Base-by-base conservation (phyloP, 2,329 filamentous ascomycete genomes). In the Orbilia blumenaviensis region DNA sequence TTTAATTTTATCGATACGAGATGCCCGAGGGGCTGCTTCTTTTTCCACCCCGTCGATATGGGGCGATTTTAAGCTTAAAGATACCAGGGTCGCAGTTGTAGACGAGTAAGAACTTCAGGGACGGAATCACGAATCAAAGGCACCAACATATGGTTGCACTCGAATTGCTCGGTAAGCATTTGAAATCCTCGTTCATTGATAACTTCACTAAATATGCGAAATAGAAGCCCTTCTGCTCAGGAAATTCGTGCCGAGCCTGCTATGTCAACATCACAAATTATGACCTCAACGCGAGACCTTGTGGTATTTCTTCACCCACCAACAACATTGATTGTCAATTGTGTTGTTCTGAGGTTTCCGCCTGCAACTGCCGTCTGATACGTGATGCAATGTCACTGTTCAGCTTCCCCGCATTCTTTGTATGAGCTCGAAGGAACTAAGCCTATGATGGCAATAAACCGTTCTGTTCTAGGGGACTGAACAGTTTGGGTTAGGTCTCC, bases 1-100 rank as follows among this genome's bases (percentile, higher is more conserved):
- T 71, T 71, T 71, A 72, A 64, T 58, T 64, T 69, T 72, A 38
- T 72, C 67, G 67, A 72, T 64, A 72, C 67, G 67, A 72, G 67
- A n/a, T 12, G 52, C 52, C 52, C 32, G 52, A 38, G 8, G 21
- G 52, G 52, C 16, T 54, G 48, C 48, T 36, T 34, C 23, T 38
- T 56, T 56, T 54, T n/a, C n/a, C n/a, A n/a, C n/a, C n/a, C n/a
- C n/a, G n/a, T n/a, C 27, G 32, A 56, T 56, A 56, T 56, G 52
- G 52, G 52, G 52, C 52, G 16, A 38, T 56, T 58, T 69, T 71
- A 71, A 71, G 66, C 66, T 71, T 71, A 71, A 71, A 62, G 66
- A 52, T 56, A 32, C 44, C 25, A 25, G 64, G 50, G 64, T 60
- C 21, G 36, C 12, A 21, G 36, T 60, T 29, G 36, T 16, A 21